phyloP scores from a whole-genome alignment of 2,329 filamentous ascomycete genomes.

The Cladophialophora bantiana region DNA sequence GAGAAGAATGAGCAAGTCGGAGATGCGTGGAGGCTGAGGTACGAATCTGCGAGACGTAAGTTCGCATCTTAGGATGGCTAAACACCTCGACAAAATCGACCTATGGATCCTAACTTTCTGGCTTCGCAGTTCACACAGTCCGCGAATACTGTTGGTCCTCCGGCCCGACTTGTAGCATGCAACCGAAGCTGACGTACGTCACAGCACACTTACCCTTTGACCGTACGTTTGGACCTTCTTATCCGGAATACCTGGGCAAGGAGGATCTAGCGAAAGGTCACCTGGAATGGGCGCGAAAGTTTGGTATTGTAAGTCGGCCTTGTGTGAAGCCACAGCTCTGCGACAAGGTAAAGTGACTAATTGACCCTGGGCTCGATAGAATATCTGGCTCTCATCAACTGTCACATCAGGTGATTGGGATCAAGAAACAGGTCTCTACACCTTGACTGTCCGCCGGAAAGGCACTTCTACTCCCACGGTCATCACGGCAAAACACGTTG shows the following conservation, averaged over 20 bases:
- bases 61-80: slow-evolving; percentile 31
- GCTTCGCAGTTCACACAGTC: slow-evolving; percentile 28
- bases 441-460: slow-evolving; percentile 36
- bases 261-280: slow-evolving; percentile 35
- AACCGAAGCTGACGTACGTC: too few species aligned
- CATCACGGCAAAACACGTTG: slow-evolving; percentile 49
- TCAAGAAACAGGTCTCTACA: not conserved
- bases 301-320: too few species aligned
- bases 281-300: too few species aligned
- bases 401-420: slow-evolving; percentile 26
- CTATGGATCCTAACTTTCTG: too few species aligned
- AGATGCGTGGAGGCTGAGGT: slow-evolving; percentile 56
- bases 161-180: too few species aligned
- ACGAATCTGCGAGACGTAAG: slow-evolving; percentile 51
- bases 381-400: slow-evolving; percentile 24
- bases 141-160: slow-evolving; percentile 10
- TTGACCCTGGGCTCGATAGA: too few species aligned
- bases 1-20: slow-evolving; percentile 53
- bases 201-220: slow-evolving; percentile 43
- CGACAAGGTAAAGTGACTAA: too few species aligned
- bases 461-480: too few species aligned
- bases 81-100: slow-evolving; percentile 1
- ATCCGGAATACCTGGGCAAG: slow-evolving; percentile 38
- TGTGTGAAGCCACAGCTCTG: too few species aligned
- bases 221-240: slow-evolving; percentile 38